Evolutionary conservation across 1,284 basidiomycete genomes (phyloP).

Genomic region (Cryptococcus sp.): DNA sequence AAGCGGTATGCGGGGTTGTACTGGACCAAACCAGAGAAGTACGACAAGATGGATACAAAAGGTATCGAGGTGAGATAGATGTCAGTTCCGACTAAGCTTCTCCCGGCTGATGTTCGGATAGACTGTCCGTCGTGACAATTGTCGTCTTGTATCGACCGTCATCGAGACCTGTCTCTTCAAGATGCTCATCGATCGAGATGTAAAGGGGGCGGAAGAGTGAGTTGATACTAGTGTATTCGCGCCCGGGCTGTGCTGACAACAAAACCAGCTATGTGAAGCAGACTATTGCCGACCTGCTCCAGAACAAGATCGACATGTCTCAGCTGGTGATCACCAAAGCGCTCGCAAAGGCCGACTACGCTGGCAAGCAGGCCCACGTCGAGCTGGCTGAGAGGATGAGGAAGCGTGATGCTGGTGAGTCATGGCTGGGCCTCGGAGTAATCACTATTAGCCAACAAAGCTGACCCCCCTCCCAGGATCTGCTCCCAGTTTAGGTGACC

Average conservation of each 20-base stretch:
- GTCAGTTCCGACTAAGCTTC: neutral
- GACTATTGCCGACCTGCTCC: constrained; percentile 84
- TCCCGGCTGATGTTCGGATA: constrained; percentile 40
- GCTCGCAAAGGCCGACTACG: constrained; percentile 65
- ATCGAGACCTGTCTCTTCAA: constrained; percentile 96
- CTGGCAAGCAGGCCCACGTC: constrained; percentile 84
- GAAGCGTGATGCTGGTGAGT: constrained; percentile 78
- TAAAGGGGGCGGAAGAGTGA: constrained; percentile 84
- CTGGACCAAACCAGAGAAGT: constrained; percentile 89
- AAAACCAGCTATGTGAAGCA: constrained; percentile 78
- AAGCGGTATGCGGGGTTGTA: constrained; percentile 95
- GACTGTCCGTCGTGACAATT: constrained; percentile 96
- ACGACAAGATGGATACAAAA: constrained; percentile 98
- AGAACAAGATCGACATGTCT: constrained; percentile 96
- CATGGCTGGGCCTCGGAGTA: too few species aligned
- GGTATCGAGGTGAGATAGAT: constrained; percentile 81
- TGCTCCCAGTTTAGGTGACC: constrained; percentile 87
- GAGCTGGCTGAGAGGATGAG: constrained; percentile 92
- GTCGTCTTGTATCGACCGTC: constrained; percentile 88
- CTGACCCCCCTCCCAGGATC: constrained; percentile 57
- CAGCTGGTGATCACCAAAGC: constrained; percentile 97
- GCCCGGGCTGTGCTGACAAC: neutral
- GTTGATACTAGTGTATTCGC: constrained; percentile 26
- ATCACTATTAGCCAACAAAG: neutral
- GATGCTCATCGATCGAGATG: constrained; percentile 90